phyloP scores from a whole-genome alignment of 305 asterid genomes.

The Stenogyne calaminthoides region DNA sequence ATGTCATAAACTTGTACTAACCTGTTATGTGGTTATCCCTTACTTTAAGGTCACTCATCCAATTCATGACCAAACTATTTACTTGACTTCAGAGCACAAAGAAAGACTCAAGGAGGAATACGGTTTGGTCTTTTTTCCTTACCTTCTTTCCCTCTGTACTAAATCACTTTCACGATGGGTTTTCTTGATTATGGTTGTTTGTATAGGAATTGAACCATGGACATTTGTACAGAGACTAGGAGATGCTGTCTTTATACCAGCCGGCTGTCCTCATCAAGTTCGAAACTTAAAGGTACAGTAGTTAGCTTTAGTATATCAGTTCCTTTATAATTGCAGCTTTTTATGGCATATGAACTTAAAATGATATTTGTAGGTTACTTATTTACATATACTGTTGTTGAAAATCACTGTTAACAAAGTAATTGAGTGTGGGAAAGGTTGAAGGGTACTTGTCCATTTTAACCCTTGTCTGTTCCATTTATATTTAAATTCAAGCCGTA shows the following conservation, averaged over 20 bases:
- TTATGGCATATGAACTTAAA: neutral
- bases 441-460: neutral
- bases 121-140: conserved; percentile 45
- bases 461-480: neutral
- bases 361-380: neutral
- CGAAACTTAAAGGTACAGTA: conserved; percentile 51
- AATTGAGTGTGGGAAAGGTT: neutral
- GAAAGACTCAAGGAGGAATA: conserved; percentile 63
- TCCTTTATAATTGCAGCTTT: no score
- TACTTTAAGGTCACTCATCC: conserved; percentile 59
- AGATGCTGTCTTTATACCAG: conserved; percentile 66
- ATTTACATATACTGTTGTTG: no score
- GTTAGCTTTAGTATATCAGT: neutral
- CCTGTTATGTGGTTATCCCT: neutral
- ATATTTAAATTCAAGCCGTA: neutral
- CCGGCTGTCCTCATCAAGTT: no score
- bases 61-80: conserved; percentile 69
- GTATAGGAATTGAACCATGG: conserved; percentile 68
- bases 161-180: conserved; percentile 12
- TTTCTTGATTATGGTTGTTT: neutral
- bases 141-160: neutral
- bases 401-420: no score
- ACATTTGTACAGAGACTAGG: conserved; percentile 60
- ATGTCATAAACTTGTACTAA: neutral
- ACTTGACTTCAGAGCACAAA: conserved; percentile 60